A percentile compares a stretch with the other conserved stretches of the same genome.
These are phyloP conservation scores for Microdochium trichocladiopsis DNA, from an alignment of 2,329 filamentous ascomycete species.

Conservation along the genomic window DNA sequence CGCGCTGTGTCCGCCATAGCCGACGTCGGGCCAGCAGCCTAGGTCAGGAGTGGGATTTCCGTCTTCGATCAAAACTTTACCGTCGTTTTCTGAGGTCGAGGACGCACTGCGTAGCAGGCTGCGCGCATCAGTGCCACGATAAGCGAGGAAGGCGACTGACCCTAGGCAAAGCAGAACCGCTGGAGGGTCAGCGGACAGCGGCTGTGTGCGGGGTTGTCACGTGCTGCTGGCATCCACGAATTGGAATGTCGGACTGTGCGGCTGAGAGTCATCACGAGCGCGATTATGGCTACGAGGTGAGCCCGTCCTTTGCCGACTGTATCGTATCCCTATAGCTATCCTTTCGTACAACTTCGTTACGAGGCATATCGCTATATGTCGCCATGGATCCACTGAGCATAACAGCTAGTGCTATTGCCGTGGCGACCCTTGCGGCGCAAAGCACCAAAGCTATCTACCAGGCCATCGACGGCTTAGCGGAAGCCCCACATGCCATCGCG, in stretches of 20 bases:
- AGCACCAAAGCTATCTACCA: neutral
- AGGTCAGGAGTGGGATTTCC: neutral
- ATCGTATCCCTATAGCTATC: neutral
- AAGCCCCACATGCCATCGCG: neutral
- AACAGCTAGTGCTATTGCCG: neutral
- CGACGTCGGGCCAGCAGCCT: neutral
- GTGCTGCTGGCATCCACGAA: neutral
- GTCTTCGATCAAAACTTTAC: neutral
- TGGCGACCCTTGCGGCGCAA: neutral
- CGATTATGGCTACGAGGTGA: neutral
- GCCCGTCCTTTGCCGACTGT: neutral
- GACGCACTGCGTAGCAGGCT: neutral
- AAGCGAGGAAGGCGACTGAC: neutral
- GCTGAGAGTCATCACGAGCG: neutral
- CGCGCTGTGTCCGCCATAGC: neutral
- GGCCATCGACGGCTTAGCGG: neutral
- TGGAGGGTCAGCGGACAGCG: neutral
- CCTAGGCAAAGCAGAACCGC: neutral
- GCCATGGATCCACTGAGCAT: neutral
- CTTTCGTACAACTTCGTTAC: neutral
- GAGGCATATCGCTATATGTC: neutral
- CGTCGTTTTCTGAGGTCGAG: neutral
- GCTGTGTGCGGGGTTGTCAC: neutral
- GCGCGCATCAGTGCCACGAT: neutral
- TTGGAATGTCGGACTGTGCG: neutral